Evolutionary conservation across 495 filamentous ascomycete genomes (phyloP).

Genomic region (Talaromyces nanjingensis): DNA sequence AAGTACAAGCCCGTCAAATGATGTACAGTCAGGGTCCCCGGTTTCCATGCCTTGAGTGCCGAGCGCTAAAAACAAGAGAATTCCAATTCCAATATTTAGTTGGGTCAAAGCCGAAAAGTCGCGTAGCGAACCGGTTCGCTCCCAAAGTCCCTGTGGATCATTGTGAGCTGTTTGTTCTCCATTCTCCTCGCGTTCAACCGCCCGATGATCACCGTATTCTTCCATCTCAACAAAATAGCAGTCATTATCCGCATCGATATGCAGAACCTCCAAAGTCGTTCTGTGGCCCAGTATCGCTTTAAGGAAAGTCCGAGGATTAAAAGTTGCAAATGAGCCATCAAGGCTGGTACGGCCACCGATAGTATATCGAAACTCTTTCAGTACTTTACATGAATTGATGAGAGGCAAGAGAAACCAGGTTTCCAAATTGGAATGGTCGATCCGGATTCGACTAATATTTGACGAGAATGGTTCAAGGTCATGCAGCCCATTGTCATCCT

Average conservation of each 20-base stretch:
- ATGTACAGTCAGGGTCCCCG: not conserved
- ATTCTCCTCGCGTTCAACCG: conserved; percentile 4
- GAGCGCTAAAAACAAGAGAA: conserved; percentile 18
- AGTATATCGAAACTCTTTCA: conserved; percentile 17
- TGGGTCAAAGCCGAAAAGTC: conserved; percentile 17
- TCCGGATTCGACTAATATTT: conserved; percentile 16
- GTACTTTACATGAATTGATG: conserved; percentile 15
- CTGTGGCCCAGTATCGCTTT: conserved; percentile 17
- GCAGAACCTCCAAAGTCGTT: conserved; percentile 18
- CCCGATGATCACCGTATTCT: not conserved
- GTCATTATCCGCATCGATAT: conserved; percentile 17
- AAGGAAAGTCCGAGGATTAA: conserved; percentile 19
- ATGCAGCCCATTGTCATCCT: not conserved
- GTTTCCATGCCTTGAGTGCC: conserved; percentile 7
- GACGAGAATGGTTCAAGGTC: conserved; percentile 8
- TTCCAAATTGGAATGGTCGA: conserved; percentile 14
- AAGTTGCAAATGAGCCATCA: conserved; percentile 4
- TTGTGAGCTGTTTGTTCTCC: not conserved
- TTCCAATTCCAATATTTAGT: conserved; percentile 16
- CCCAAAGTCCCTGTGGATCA: conserved; percentile 4
- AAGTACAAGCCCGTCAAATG: conserved; percentile 7
- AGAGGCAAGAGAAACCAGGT: conserved; percentile 10
- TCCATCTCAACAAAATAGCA: not conserved
- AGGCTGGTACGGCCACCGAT: conserved; percentile 14
- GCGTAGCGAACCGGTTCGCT: conserved; percentile 12